Evolutionary conservation across 139 green algal genomes (phyloP).

Genomic region (Yamagishiella unicocca): DNA sequence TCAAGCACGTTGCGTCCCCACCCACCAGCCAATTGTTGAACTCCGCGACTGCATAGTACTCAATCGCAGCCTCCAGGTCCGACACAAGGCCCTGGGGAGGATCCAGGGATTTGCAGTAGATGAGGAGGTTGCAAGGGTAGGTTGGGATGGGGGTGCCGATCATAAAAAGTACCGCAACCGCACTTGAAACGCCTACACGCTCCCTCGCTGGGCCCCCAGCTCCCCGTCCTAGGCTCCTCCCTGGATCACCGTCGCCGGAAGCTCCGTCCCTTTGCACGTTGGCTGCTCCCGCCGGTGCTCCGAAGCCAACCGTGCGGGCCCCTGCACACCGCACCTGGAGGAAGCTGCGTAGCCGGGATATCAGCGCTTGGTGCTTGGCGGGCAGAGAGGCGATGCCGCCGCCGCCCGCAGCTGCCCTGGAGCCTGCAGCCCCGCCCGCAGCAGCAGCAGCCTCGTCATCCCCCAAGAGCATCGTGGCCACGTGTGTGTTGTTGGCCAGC

Average conservation of each 20-base stretch:
- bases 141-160: too few relatives aligned
- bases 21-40: slow-evolving; percentile 87
- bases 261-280: too few relatives aligned
- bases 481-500: not conserved
- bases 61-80: slow-evolving; percentile 59
- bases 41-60: slow-evolving; percentile 72
- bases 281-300: too few relatives aligned
- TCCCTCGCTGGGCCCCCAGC: too few relatives aligned
- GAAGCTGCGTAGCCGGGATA: slow-evolving; percentile 8
- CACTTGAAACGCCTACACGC: too few relatives aligned
- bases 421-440: not conserved
- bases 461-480: not conserved
- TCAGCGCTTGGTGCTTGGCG: not conserved
- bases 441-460: not conserved
- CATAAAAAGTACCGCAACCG: too few relatives aligned
- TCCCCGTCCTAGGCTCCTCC: too few relatives aligned
- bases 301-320: too few relatives aligned
- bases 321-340: slow-evolving; percentile 21
- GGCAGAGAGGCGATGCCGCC: not conserved
- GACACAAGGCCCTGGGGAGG: slow-evolving; percentile 19
- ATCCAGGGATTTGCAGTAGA: too few relatives aligned
- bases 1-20: too few relatives aligned
- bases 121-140: too few relatives aligned
- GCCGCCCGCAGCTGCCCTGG: not conserved
- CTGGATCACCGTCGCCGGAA: too few relatives aligned